Evolutionary conservation across 768 basidiomycete genomes (phyloP), one percentile per base, ranked within the genome.

Genomic region (Russula olivacea): DNA sequence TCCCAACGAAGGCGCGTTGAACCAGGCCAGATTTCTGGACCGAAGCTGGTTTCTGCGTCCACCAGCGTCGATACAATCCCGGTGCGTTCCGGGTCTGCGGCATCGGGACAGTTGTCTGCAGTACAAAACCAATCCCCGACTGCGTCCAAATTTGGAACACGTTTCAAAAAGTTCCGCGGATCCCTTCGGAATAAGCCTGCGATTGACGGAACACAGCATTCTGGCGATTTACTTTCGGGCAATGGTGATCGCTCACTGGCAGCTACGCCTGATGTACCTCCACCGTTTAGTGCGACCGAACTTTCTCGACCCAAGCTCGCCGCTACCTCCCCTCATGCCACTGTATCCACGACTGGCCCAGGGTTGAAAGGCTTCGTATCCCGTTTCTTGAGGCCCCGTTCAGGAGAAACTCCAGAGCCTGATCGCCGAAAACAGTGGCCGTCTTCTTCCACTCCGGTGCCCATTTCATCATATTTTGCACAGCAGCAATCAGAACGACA

Each of bases 351-450:
- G 23, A 82, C 87, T 30, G 79, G 85, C 21, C 90, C 90, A 38
- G 86, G 89, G 23, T 70, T 92, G 28, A 89, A 84, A 72, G 86
- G 89, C 15, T 86, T 93, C 73, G 91, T 93, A 82, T 83, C 89
- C 32, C 83, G 88, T 34, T 89, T 92, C 71, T 81, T 88, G 49
- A 76, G 75, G 59, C 70, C 68, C 32, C 69, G 72, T n/a, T 66
- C 68, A 23, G 64, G 63, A n/a, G 70, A 71, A n/a, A 48, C 28
- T n/a, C 28, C 71, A 67, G 69, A 74, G 40, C 68, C 68, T 54
- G 75, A 70, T 17, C 68, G 66, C 51, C 69, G 73, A 49, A 66
- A 56, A n/a, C 54, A 51, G 14, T 17, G 61, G 38, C 36, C 36
- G 11, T 38, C 52, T 9, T 25, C 45, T 38, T 65, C 72, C 0